These are phyloP conservation scores for Flaveria trinervia DNA, from an alignment of 129 eudicot genomes.

Conservation along the genomic window DNA sequence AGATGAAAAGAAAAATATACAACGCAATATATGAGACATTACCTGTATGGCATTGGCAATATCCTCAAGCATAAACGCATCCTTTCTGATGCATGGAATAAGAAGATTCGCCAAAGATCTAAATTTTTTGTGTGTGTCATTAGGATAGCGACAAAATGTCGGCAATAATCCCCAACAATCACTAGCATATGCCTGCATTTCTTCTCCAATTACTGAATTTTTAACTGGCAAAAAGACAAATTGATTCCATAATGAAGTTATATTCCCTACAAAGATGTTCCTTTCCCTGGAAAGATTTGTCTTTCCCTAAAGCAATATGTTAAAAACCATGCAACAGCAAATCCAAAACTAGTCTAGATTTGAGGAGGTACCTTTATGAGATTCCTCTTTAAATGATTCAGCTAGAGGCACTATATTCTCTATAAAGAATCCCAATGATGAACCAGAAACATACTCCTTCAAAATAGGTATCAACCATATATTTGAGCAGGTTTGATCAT, in stretches of 20 bases:
- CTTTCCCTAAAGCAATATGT: constrained; percentile 10
- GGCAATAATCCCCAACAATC: constrained; percentile 82
- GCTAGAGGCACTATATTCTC: constrained; percentile 79
- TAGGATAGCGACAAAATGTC: constrained; percentile 73
- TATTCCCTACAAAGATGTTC: neutral
- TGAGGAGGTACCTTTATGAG: constrained; percentile 58
- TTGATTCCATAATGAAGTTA: constrained; percentile 25
- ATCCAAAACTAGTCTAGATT: neutral
- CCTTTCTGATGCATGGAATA: constrained; percentile 58
- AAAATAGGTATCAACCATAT: constrained; percentile 78
- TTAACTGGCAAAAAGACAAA: constrained; percentile 58
- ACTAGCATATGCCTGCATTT: constrained; percentile 75
- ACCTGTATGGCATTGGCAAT: constrained; percentile 77
- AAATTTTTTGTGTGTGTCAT: constrained; percentile 57
- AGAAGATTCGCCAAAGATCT: constrained; percentile 50
- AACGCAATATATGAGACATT: neutral
- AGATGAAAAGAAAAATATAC: constrained; percentile 4
- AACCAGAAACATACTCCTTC: constrained; percentile 60
- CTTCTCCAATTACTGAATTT: constrained; percentile 61
- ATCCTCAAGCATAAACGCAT: constrained; percentile 63
- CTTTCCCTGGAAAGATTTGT: too few relatives aligned
- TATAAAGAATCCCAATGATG: constrained; percentile 77
- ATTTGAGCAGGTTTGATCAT: constrained; percentile 63
- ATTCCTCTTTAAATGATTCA: constrained; percentile 57
- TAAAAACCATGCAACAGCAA: neutral